Conservation (phyloP, 805 yeast genomes). For the Hanseniaspora clermontiae region DNA sequence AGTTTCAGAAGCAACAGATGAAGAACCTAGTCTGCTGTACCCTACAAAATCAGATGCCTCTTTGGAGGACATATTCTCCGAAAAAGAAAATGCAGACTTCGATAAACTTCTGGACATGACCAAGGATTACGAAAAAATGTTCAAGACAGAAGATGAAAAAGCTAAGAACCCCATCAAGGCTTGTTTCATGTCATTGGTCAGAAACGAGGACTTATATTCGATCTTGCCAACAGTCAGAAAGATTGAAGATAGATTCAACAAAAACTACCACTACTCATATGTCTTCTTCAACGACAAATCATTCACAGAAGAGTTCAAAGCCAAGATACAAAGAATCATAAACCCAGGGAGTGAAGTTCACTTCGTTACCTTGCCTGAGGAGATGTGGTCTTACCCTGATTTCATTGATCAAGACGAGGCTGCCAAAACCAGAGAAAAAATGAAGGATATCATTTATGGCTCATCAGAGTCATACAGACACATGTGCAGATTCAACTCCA, state of each 20-base stretch:
- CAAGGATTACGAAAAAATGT: slow-evolving; percentile 6
- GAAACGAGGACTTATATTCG: slow-evolving; percentile 51
- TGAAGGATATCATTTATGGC: slow-evolving; percentile 64
- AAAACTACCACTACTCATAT: slow-evolving; percentile 74
- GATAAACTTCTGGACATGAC: slow-evolving; percentile 6
- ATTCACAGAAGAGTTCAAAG: slow-evolving; percentile 59
- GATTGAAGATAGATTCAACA: slow-evolving; percentile 72
- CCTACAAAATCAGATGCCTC: slow-evolving; percentile 5
- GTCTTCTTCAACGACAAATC: slow-evolving; percentile 75
- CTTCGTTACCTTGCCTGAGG: slow-evolving; percentile 60
- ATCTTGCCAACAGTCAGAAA: slow-evolving; percentile 50
- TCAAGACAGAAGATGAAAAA: slow-evolving; percentile 3
- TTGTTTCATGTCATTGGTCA: slow-evolving; percentile 45
- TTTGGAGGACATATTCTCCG: neutral
- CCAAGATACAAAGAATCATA: slow-evolving; percentile 38
- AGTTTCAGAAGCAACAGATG: neutral
- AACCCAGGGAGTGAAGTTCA: slow-evolving; percentile 47
- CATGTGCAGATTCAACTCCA: slow-evolving; percentile 83
- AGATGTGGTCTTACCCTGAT: slow-evolving; percentile 80
- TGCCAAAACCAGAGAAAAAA: slow-evolving; percentile 42
- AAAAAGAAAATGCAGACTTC: neutral
- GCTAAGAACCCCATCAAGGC: slow-evolving; percentile 23
- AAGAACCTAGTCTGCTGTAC: slow-evolving; percentile 2
- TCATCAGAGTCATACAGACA: slow-evolving; percentile 65
- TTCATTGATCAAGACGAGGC: slow-evolving; percentile 69